Base-by-base conservation (phyloP, 202 grass and related monocot species). In the Zoysia matrella region DNA sequence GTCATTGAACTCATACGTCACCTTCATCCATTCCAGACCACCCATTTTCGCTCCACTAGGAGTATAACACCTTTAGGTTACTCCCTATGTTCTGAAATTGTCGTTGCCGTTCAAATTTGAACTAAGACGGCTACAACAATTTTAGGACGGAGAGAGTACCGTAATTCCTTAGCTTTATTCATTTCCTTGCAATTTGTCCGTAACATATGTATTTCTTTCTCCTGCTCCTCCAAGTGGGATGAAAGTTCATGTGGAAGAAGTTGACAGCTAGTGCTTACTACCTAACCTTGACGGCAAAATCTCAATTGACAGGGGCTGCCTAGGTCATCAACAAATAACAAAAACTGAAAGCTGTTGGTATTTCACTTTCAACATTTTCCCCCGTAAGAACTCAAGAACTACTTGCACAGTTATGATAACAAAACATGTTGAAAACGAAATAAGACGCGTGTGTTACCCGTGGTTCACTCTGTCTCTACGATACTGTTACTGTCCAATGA, bases 191-290 rank as follows among this genome's bases (percentile, higher is more conserved):
- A 36, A 36, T 36, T 36, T 36, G 30, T 36, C 30, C 1, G 30
- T 36, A 36, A 36, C 30, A 36, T 36, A 36, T 36, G 30, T 36
- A 36, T 36, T 36, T 36, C 30, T 36, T 36, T 36, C 30, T 36
- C 30, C 30, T 36, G 30, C 30, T 36, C 30, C 30, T 36, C 30
- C 30, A 36, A 36, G 30, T 36, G 30, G 30, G 73, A 50, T 42
- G 41, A 78, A 30, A 51, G 69, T 82, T 42, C 44, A 83, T 43
- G 73, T 82, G 80, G 66, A 77, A 83, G 11, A 67, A 77, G 74
- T 16, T 60, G 60, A 72, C 51, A 42, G 12, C 49, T 22, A 11
- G 62, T 81, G 42, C 30, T 64, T 9, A 56, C 64, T 50, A 82
- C 71, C 79, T 68, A 77, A 71, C 5, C 73, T 50, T 54, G 56